These are phyloP conservation scores for Backusella liffmaniae DNA, from an alignment of 192 early-diverging fungal genomes.

Conservation along the genomic window DNA sequence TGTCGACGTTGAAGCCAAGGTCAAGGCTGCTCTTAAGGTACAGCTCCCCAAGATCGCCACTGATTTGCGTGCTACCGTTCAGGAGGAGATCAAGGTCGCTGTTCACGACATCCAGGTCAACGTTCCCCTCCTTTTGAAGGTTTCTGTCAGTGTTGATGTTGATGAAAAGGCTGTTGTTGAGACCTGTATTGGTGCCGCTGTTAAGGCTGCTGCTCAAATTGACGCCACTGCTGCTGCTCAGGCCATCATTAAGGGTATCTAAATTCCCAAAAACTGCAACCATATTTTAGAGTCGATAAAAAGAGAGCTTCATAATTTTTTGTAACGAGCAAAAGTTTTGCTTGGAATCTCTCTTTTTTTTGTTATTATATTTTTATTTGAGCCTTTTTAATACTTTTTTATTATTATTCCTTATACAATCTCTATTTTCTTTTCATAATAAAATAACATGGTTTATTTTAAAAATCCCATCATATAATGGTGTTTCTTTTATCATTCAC, in stretches of 20 bases:
- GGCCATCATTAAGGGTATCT: slow-evolving; percentile 14
- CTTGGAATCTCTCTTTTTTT: background rate
- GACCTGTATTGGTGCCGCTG: slow-evolving; percentile 10
- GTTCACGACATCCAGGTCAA: slow-evolving; percentile 9
- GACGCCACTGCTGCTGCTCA: slow-evolving; percentile 10
- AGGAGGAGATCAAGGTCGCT: slow-evolving; percentile 6
- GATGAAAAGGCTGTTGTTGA: slow-evolving; percentile 14
- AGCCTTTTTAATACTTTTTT: background rate
- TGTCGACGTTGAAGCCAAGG: slow-evolving; percentile 16
- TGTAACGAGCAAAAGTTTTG: background rate
- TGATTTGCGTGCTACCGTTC: background rate
- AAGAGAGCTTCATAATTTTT: background rate
- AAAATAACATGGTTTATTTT: background rate
- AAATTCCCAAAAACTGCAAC: background rate
- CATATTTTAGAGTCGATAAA: background rate
- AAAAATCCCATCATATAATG: background rate
- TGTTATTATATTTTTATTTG: background rate
- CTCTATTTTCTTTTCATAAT: background rate
- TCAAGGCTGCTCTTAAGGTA: background rate
- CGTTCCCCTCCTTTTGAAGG: background rate
- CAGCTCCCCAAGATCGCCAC: slow-evolving; percentile 20
- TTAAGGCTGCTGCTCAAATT: slow-evolving; percentile 16
- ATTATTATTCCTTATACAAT: background rate
- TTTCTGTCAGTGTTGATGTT: background rate
- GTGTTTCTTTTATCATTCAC: background rate